These are phyloP conservation scores for Neoboletus magnificus DNA, from an alignment of 768 basidiomycete species.

Conservation along the genomic window DNA sequence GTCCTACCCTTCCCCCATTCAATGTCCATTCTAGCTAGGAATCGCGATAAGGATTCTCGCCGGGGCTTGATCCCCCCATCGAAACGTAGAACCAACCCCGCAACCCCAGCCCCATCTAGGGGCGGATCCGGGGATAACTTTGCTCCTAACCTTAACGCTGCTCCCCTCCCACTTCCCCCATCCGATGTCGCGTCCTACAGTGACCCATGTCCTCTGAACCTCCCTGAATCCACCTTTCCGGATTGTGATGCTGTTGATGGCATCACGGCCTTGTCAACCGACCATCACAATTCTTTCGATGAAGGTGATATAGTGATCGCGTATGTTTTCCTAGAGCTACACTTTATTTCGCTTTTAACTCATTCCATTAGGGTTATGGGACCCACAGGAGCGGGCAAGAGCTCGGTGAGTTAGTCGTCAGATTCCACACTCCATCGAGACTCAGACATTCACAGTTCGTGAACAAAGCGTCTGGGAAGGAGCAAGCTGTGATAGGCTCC, in stretches of 20 bases:
- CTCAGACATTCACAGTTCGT: slow-evolving; percentile 10
- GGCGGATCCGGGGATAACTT: neutral
- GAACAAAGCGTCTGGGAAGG: slow-evolving; percentile 2
- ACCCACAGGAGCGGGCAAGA: slow-evolving; percentile 14
- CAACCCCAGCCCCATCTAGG: neutral
- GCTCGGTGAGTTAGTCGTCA: slow-evolving; percentile 12
- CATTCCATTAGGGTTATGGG: slow-evolving; percentile 15
- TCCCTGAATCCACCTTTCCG: neutral
- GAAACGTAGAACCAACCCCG: neutral
- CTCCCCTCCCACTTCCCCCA: neutral
- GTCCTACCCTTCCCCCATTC: neutral
- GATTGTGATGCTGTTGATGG: neutral
- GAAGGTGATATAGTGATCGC: slow-evolving; percentile 15
- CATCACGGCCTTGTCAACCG: neutral
- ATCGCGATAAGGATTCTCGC: neutral
- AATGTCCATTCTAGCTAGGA: neutral
- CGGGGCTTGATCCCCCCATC: neutral
- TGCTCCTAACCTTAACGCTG: neutral
- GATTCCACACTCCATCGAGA: neutral
- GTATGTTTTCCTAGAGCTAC: slow-evolving; percentile 3
- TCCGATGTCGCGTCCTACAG: neutral
- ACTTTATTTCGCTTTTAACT: neutral
- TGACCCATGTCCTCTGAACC: neutral
- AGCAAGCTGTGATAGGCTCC: neutral
- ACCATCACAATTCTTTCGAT: neutral